Evolutionary conservation across 2,329 filamentous ascomycete species (phyloP), one percentile per base, ranked within the genome.

Genomic region (Xylariaceae sp.): DNA sequence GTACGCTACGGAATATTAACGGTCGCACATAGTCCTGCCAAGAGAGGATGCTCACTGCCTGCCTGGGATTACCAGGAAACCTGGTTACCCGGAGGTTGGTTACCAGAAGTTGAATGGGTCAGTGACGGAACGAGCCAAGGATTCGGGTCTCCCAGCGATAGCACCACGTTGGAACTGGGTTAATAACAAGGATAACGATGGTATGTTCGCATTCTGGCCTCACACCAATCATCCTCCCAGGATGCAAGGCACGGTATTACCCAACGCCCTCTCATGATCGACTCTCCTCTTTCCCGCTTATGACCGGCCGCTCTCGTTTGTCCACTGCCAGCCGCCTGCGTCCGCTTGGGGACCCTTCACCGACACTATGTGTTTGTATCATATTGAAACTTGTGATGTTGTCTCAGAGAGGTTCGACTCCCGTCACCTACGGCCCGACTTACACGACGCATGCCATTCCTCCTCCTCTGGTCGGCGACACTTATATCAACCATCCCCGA

Each of bases 201-300:
- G 51, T 18, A 55, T 45, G 48, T 45, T 53, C 55, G 50, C 13
- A 53, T 52, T 57, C 41, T 51, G 35, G 57, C 49, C 47, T 62
- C 62, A 54, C 62, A 54, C 62, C 62, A 64, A 64, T 64, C 62
- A 64, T 58, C 35, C 60, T 41, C 56, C 60, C 62, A 58, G 55
- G 55, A 62, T 64, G 62, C 62, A 64, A 64, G 62, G 62, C 62
- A 64, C 62, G 58, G 62, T 59, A 55, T 54, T 51, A 64, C 59
- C 30, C 61, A 55, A 58, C 53, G 39, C n/a, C 60, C 37, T 55
- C 57, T n/a, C 56, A 57, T 62, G 55, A 56, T 62, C 59, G 55
- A 50, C 59, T 62, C 62, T 60, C 47, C 49, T 35, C 52, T 39
- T 44, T 53, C 47, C 49, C 59, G 57, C 59, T 58, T 58, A 58